A percentile compares a stretch with the other conserved stretches of the same genome.
phyloP scores from a whole-genome alignment of 2,329 filamentous ascomycete species.

The Byssothecium circinans region DNA sequence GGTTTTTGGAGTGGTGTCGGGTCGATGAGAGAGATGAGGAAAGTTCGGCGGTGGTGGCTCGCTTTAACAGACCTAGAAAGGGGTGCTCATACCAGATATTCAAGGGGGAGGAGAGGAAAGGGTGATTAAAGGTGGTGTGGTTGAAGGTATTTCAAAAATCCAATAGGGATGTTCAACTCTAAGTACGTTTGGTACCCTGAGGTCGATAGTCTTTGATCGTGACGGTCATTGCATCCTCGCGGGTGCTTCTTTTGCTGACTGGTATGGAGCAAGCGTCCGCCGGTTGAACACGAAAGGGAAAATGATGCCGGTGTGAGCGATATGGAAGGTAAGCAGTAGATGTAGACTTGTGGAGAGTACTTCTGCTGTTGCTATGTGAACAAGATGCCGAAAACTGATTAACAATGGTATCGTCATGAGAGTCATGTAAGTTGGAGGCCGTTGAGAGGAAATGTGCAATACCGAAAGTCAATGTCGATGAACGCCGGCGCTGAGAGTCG shows the following conservation, averaged over 20 bases:
- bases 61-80: conserved; percentile 8
- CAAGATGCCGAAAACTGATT: conserved; percentile 35
- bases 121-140: conserved; percentile 21
- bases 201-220: conserved; percentile 45
- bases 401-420: conserved; percentile 41
- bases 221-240: conserved; percentile 38
- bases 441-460: conserved; percentile 30
- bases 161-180: conserved; percentile 42
- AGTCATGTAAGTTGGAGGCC: conserved; percentile 36
- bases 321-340: conserved; percentile 12
- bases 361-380: conserved; percentile 36
- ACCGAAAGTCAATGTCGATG: conserved; percentile 29
- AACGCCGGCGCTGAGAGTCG: conserved; percentile 44
- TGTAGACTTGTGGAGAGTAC: conserved; percentile 15
- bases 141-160: conserved; percentile 14
- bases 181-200: conserved; percentile 41
- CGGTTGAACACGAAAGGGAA: conserved; percentile 19
- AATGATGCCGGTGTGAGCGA: conserved; percentile 24
- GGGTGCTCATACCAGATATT: conserved; percentile 41
- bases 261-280: conserved; percentile 26
- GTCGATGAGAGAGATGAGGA: conserved; percentile 5
- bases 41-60: conserved; percentile 5
- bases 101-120: neutral
- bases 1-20: neutral
- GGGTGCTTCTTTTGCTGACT: conserved; percentile 30